Evolutionary conservation across 257 asterid species (phyloP).

Genomic region (Solanum dulcamara): DNA sequence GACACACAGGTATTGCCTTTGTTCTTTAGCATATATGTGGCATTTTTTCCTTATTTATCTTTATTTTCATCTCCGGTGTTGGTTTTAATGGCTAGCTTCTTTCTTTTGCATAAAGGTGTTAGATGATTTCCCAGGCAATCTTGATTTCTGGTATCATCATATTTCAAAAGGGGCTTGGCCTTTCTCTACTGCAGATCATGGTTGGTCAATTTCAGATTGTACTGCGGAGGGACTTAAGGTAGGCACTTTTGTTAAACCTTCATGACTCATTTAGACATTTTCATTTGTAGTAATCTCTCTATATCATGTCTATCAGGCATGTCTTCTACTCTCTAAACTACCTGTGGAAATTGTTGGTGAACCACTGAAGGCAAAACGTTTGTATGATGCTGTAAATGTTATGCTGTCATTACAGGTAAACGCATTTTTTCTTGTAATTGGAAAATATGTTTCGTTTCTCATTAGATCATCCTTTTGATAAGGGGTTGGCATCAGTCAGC

Average conservation of each 20-base stretch:
- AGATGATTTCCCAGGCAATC: constrained; percentile 82
- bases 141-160: constrained; percentile 77
- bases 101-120: constrained; percentile 40
- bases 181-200: constrained; percentile 89
- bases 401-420: constrained; percentile 77
- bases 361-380: constrained; percentile 43
- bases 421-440: background rate
- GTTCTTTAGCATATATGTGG: background rate
- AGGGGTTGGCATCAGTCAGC: background rate
- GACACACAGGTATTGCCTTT: background rate
- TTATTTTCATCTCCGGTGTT: background rate
- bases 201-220: constrained; percentile 99
- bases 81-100: constrained; percentile 1
- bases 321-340: constrained; percentile 48
- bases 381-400: constrained; percentile 83
- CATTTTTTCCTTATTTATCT: background rate
- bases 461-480: background rate
- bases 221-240: constrained; percentile 95
- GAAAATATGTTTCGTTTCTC: background rate
- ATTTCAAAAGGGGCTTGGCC: constrained; percentile 99
- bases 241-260: constrained; percentile 1
- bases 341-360: constrained; percentile 64
- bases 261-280: background rate
- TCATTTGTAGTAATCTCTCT: background rate
- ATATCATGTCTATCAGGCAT: constrained; percentile 30